phyloP scores from a whole-genome alignment of 768 basidiomycete genomes.

The Amanita pallidorosea region DNA sequence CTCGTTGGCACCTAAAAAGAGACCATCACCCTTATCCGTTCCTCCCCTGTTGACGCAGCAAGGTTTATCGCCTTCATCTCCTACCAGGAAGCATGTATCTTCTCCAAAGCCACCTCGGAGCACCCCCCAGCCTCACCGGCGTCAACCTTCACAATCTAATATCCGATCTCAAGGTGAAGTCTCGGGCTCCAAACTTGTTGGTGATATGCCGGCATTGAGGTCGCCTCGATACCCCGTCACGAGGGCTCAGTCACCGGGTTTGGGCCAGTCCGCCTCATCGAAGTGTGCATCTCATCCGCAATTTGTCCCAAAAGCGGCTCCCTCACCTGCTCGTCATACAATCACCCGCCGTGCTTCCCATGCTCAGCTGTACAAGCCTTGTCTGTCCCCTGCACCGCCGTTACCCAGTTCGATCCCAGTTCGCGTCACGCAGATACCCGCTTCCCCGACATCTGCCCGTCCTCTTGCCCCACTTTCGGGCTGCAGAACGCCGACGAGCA shows the following conservation, averaged over 20 bases:
- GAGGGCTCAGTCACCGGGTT: constrained; percentile 3
- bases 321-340: constrained; percentile 3
- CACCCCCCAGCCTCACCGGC: background rate
- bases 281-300: background rate
- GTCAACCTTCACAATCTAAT: background rate
- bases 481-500: background rate
- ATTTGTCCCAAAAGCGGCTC: background rate
- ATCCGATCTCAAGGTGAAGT: background rate
- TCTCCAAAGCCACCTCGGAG: background rate
- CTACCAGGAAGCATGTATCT: constrained; percentile 4
- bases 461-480: background rate
- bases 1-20: constrained; percentile 13
- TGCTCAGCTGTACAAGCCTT: constrained; percentile 9
- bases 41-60: constrained; percentile 9
- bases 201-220: constrained; percentile 10
- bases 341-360: constrained; percentile 12
- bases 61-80: constrained; percentile 10
- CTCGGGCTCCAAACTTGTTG: constrained; percentile 10
- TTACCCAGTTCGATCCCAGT: constrained; percentile 3
- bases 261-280: constrained; percentile 3
- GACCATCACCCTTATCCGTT: constrained; percentile 19
- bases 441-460: background rate
- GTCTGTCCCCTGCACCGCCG: constrained; percentile 1
- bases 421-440: background rate
- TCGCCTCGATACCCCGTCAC: constrained; percentile 4